Evolutionary conservation across 495 filamentous ascomycete genomes (phyloP), one percentile per base, ranked within the genome.

Genomic region (Clavariopsis aquatica): DNA sequence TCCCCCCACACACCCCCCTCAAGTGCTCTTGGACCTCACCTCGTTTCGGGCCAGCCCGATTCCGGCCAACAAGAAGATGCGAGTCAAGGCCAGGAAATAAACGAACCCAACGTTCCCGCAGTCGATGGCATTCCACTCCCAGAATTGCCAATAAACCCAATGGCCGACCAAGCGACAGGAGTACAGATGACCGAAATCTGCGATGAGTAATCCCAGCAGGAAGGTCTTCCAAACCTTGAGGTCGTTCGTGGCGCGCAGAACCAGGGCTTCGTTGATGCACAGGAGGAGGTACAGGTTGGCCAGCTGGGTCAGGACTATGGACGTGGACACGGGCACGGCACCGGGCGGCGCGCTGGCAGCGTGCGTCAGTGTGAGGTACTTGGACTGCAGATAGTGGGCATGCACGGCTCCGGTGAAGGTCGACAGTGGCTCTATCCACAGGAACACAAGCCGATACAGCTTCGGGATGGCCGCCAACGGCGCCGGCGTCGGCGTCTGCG

Each of bases 121-220:
- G 64, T 88, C 82, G 57, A 88, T 88, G 0, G 78, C 74, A 67
- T 87, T 87, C 88, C 88, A 91, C 7, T 63, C 58, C 49, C 73
- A 68, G 52, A 82, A 73, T 59, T 80, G 75, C 79, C 79, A 88
- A 73, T 87, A 88, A 19, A 87, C 75, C 52, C 74, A 66, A 3
- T 38, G 47, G 2, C 87, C 88, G 34, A 84, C 69, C 7, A 69
- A 63, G 23, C 73, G 70, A 20, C 89, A 73, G 8, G 81, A 81
- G 69, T 83, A 85, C 29, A 90, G 75, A 72, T 91, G 88, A 1
- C 87, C 88, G 26, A 89, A 69, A 71, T 91, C 88, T 17, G 84
- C 88, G 4, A 90, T 68, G 38, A 90, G 76, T 51, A 90, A 65
- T 46, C 80, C 83, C 52, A 85, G 75, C 1, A 90, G 73, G 4